Evolutionary conservation across 2,329 filamentous ascomycete genomes (phyloP).

Genomic region (Botrytis galanthina): DNA sequence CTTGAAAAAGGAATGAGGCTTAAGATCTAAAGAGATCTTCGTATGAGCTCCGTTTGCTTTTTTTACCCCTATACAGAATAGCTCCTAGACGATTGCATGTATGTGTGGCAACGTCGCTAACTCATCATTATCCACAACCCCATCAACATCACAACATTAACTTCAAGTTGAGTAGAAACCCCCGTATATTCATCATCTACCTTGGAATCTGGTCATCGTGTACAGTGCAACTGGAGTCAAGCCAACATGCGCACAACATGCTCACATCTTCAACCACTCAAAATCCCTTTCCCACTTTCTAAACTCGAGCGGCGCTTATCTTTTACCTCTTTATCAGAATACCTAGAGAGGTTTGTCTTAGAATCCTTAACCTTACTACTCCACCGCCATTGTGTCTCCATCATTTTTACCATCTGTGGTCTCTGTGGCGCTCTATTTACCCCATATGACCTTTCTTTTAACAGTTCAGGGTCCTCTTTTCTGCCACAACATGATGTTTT

Average conservation of each 20-base stretch:
- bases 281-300: slow-evolving; percentile 2
- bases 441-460: slow-evolving; percentile 5
- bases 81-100: neutral
- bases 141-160: neutral
- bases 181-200: neutral
- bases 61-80: neutral
- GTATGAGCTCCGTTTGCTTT: neutral
- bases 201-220: neutral
- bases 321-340: neutral
- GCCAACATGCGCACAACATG: neutral
- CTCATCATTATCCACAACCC: neutral
- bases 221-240: neutral
- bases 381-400: slow-evolving; percentile 6
- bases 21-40: slow-evolving; percentile 4
- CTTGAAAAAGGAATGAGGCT: neutral
- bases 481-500: neutral
- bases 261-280: neutral
- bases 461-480: slow-evolving; percentile 2
- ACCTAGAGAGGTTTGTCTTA: neutral
- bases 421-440: slow-evolving; percentile 2
- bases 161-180: neutral
- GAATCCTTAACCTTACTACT: neutral
- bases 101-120: neutral
- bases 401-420: neutral
- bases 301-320: slow-evolving; percentile 2